Percentiles rank a stretch among this genome's conserved stretches.
Conservation (phyloP, 2,329 filamentous ascomycete species). For the Lecanosticta acicola region DNA sequence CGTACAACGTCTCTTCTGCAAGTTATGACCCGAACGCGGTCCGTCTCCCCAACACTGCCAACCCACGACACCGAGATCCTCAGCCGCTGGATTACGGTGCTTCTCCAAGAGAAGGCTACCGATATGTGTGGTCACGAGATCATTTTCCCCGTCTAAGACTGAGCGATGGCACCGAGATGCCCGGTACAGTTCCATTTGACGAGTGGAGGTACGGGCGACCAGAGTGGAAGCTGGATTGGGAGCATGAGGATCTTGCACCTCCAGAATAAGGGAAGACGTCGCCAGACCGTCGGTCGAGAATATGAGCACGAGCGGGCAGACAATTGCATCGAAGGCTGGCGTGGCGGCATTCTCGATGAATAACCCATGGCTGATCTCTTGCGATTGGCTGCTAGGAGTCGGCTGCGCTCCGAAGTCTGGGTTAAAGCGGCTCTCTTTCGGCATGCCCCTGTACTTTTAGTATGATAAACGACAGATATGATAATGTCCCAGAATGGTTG, state of each 20-base stretch:
- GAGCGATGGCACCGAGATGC: conserved; percentile 44
- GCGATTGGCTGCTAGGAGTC: no score
- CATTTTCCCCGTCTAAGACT: conserved; percentile 43
- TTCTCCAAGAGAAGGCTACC: conserved; percentile 29
- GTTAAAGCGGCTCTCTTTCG: no score
- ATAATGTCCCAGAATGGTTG: no score
- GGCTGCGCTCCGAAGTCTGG: no score
- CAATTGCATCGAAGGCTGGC: no score
- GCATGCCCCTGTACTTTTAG: no score
- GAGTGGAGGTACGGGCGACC: conserved; percentile 32
- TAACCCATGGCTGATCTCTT: no score
- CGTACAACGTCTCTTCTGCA: conserved; percentile 20
- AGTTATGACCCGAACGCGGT: conserved; percentile 14
- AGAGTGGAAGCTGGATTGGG: conserved; percentile 26
- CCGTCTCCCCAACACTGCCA: conserved; percentile 4
- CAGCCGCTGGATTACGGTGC: conserved; percentile 27
- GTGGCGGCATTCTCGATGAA: no score
- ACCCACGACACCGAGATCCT: conserved; percentile 9
- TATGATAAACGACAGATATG: no score
- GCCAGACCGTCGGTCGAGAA: no score
- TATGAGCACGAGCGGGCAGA: no score
- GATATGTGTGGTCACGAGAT: conserved; percentile 39
- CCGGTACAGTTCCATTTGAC: conserved; percentile 38
- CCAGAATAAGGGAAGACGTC: no score
- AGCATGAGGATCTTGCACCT: conserved; percentile 5